These are phyloP conservation scores for Dactylellina parvicollis DNA, from an alignment of 2,329 filamentous ascomycete genomes.

Conservation along the genomic window DNA sequence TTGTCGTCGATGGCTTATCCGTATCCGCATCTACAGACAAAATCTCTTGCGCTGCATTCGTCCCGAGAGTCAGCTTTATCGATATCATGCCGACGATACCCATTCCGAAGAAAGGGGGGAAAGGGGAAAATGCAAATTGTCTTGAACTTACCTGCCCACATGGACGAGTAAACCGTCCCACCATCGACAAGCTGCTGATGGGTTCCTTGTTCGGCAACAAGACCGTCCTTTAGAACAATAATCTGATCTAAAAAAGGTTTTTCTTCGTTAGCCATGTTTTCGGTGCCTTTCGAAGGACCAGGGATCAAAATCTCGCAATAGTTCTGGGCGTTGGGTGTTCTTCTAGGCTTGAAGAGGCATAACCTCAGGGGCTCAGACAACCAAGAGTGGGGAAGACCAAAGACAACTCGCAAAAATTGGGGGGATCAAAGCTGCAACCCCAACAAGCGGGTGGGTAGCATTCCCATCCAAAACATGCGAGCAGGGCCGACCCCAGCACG, in stretches of 20 bases:
- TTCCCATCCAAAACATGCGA: conserved; percentile 38
- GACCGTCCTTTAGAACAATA: conserved; percentile 84
- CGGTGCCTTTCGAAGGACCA: background rate
- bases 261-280: background rate
- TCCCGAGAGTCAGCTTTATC: conserved; percentile 47
- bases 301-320: conserved; percentile 48
- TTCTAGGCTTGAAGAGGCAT: conserved; percentile 37
- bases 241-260: conserved; percentile 73
- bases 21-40: conserved; percentile 44
- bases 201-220: conserved; percentile 85
- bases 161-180: conserved; percentile 82
- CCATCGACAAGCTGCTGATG: conserved; percentile 83
- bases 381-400: conserved; percentile 21
- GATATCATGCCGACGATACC: conserved; percentile 30
- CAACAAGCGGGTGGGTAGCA: conserved; percentile 32
- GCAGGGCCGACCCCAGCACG: conserved; percentile 28
- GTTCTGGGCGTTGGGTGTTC: conserved; percentile 5
- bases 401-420: conserved; percentile 13
- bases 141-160: conserved; percentile 80
- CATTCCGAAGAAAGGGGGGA: background rate
- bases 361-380: conserved; percentile 37
- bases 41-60: conserved; percentile 48
- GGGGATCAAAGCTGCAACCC: conserved; percentile 18
- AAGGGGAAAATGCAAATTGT: conserved; percentile 12
- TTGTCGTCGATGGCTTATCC: conserved; percentile 26